Conservation (phyloP, 2,329 filamentous ascomycete genomes). For the Calonectria pseudoturangicola region DNA sequence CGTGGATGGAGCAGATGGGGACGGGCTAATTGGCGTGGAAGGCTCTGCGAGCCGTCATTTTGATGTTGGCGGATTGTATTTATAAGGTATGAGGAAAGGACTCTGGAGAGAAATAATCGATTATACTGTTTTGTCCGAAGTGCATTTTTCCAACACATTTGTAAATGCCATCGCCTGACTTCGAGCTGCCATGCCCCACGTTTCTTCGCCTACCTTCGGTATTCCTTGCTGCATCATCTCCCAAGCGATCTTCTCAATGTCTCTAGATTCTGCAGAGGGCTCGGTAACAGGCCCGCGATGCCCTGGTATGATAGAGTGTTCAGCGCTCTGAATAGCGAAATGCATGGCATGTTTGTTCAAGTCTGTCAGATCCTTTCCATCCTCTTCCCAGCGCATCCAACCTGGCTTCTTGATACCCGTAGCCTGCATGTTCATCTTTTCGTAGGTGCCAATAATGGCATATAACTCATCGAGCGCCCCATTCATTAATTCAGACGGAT, state of each 20-base stretch:
- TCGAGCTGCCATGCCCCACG: constrained; percentile 59
- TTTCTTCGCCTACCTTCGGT: constrained; percentile 48
- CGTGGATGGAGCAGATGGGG: background rate
- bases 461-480: constrained; percentile 48
- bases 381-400: constrained; percentile 59
- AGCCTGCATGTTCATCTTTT: constrained; percentile 44
- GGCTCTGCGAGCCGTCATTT: no score
- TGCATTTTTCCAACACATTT: constrained; percentile 46
- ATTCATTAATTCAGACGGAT: constrained; percentile 36
- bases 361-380: constrained; percentile 55
- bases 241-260: constrained; percentile 58
- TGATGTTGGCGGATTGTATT: no score
- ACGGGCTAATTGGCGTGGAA: no score
- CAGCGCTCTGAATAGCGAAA: constrained; percentile 51
- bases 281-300: constrained; percentile 25
- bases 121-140: constrained; percentile 35
- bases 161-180: constrained; percentile 54
- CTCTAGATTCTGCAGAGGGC: constrained; percentile 45
- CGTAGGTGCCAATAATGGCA: constrained; percentile 49
- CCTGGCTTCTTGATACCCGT: constrained; percentile 51
- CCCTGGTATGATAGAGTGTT: constrained; percentile 54
- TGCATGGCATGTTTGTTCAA: constrained; percentile 54
- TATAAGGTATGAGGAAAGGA: no score
- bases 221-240: constrained; percentile 57
- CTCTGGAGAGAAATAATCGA: background rate